Base-by-base conservation (phyloP, 2,329 filamentous ascomycete genomes). In the Nectriaceae sp. region DNA sequence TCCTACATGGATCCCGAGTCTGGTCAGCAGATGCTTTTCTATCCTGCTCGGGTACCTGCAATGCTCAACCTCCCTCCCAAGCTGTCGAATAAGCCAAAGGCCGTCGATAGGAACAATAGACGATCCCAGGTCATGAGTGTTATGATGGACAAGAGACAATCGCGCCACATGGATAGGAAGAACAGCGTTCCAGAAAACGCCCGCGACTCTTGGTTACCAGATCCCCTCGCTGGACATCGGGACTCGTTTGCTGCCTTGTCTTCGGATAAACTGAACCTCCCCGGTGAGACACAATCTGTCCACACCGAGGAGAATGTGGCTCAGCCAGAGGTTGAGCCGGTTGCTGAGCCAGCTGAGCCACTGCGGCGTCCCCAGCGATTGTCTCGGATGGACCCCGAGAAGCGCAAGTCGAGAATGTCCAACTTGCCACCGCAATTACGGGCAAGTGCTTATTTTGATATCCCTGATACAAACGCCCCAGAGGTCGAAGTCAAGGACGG, bases 41-140 rank as follows among this genome's bases (percentile, higher is more conserved):
- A 99, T 67, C 94, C 94, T 13, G 94, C 94, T 3, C 92, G 90
- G 1, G 94, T 99, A 3, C 94, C 94, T 3, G 86, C 88, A 53
- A 92, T 96, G 85, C 79, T 99, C 48, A 97, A 96, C 61, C 74
- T 99, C 11, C 94, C 94, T 1, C 90, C 91, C 38, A 89, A 90
- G 60, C 74, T 97, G 42, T 96, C 92, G 1, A 89, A 86, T 60
- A 79, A 84, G 44, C 84, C 87, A 8, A 81, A 87, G 44, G 72
- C 81, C 3, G 72, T 77, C 10, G 78, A 84, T 4, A 79, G 85
- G 46, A 86, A 90, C 47, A 80, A 85, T 57, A 82, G 89, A 45
- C 84, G 88, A 19, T 89, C 89, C 1, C 85, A 94, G 60, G 73
- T 93, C 5, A 69, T 95, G 38, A 83, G 80, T 57, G 77, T 79